These are phyloP conservation scores for Neonectria sp. DNA, from an alignment of 2,329 filamentous ascomycete species.

Conservation along the genomic window DNA sequence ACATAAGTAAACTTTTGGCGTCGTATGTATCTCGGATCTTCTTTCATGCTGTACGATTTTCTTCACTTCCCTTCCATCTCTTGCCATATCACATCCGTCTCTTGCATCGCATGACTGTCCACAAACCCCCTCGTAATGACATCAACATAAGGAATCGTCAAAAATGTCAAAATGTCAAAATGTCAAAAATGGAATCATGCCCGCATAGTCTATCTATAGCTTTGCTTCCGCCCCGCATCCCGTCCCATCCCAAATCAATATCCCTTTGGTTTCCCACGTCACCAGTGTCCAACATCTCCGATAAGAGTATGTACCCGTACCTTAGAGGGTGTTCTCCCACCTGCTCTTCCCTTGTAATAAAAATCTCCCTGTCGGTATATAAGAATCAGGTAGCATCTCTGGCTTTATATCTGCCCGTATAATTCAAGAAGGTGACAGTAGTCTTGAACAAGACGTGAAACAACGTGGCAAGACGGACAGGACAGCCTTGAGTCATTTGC, in stretches of 20 bases:
- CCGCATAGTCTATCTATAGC: slow-evolving; percentile 37
- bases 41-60: slow-evolving; percentile 8
- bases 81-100: not conserved
- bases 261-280: slow-evolving; percentile 8
- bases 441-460: slow-evolving; percentile 19
- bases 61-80: not conserved
- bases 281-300: slow-evolving; percentile 2
- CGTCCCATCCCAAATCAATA: slow-evolving; percentile 7
- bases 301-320: not conserved
- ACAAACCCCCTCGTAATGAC: not conserved
- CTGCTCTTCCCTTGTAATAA: slow-evolving; percentile 10
- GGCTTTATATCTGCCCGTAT: slow-evolving; percentile 21
- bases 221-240: slow-evolving; percentile 2
- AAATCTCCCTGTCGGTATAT: slow-evolving; percentile 18
- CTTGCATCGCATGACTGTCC: not conserved
- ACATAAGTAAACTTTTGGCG: not conserved
- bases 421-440: slow-evolving; percentile 29
- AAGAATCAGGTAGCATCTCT: slow-evolving; percentile 12
- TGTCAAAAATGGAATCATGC: slow-evolving; percentile 29
- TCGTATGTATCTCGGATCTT: slow-evolving; percentile 8
- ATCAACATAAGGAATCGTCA: not conserved
- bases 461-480: slow-evolving; percentile 17
- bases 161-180: not conserved
- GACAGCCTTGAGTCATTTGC: slow-evolving; percentile 23
- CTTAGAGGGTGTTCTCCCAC: slow-evolving; percentile 10